Evolutionary conservation across 306 rosid species (phyloP).

Genomic region (Senna siamea): DNA sequence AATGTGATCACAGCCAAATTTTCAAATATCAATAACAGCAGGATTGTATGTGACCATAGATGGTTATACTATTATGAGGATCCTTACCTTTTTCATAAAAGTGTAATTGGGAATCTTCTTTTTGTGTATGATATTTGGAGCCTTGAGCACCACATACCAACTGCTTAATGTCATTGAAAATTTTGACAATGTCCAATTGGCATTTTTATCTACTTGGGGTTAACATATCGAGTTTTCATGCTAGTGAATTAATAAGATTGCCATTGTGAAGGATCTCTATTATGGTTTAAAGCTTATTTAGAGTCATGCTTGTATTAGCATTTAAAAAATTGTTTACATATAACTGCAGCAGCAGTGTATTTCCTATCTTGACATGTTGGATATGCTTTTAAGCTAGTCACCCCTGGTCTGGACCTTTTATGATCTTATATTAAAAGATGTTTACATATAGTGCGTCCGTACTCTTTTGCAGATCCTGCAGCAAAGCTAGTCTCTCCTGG

Average conservation of each 20-base stretch:
- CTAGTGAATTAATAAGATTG: neutral
- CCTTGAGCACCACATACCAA: neutral
- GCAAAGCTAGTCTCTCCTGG: conserved; percentile 75
- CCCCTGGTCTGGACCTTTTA: neutral
- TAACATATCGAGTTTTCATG: neutral
- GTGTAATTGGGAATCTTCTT: neutral
- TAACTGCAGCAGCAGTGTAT: neutral
- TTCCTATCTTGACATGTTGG: neutral
- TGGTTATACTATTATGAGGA: conserved; percentile 3
- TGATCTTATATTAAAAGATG: neutral
- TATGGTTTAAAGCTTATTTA: neutral
- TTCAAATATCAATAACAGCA: neutral
- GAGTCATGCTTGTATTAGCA: neutral
- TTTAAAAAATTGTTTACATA: neutral
- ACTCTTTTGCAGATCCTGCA: conserved; percentile 71
- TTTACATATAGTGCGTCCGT: neutral
- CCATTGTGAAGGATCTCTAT: conserved; percentile 1
- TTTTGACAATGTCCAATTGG: neutral
- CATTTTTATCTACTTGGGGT: neutral
- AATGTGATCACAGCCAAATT: conserved; percentile 12
- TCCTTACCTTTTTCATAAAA: neutral
- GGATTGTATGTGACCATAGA: conserved; percentile 1
- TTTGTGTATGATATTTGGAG: neutral
- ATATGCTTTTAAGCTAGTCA: neutral
- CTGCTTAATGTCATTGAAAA: neutral